Evolutionary conservation across 1,284 basidiomycete species (phyloP), one percentile per base, ranked within the genome.

Genomic region (Sporisorium graminicola): DNA sequence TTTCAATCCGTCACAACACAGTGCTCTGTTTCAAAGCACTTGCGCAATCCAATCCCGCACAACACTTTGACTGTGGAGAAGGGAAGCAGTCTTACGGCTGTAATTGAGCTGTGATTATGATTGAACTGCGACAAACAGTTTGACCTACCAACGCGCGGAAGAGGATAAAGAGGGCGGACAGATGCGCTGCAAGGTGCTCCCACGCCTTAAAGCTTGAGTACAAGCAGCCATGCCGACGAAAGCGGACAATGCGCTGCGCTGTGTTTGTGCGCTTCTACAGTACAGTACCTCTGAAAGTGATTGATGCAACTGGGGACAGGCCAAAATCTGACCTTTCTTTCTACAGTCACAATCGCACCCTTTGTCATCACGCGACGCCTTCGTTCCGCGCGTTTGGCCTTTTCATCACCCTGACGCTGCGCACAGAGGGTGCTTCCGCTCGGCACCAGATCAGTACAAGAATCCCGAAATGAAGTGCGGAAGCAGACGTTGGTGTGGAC

Each of bases 341-440:
- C 40, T 26, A 33, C 58, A 55, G 31, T 55, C 33, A 31, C 58
- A 55, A 46, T 55, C 43, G 24, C n/a, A 10, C 27, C 37, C 29
- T 70, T 52, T 66, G 69, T 72, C 69, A 72, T 63, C 69, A 72
- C 64, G 69, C 69, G 64, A 63, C 69, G 69, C 69, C 27, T 42
- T 56, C 46, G 4, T 29, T 31, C 7, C n/a, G 16, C 24, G n/a
- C n/a, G n/a, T n/a, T 6, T 31, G 43, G 27, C 44, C 29, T 18
- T 35, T 31, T 16, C 37, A 31, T 31, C 5, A 31, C 5, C 12
- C 29, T 57, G 16, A 24, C 18, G 24, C 26, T 42, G 52, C 52
- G 52, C 52, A 31, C 29, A 31, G 29, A 31, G 40, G 1, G 18
- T 18, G 18, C 37, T 40, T 40, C 37, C 37, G 35, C 37, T 18